These are phyloP conservation scores for Tetragonia tetragonoides DNA, from an alignment of 148 eudicot species.

Conservation along the genomic window DNA sequence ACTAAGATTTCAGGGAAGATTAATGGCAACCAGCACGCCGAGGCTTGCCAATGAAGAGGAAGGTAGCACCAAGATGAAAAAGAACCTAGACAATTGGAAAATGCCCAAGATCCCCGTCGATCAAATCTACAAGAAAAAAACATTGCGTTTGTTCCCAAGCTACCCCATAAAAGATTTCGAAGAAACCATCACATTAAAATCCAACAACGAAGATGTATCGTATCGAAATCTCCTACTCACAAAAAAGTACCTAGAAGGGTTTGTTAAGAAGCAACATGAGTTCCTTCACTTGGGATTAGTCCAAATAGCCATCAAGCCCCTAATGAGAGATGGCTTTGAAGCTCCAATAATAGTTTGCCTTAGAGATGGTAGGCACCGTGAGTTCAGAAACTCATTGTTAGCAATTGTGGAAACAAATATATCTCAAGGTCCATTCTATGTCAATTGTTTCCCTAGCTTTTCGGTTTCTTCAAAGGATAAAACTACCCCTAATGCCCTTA, in stretches of 20 bases:
- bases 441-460: constrained; percentile 23
- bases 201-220: not conserved
- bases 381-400: constrained; percentile 17
- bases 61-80: not conserved
- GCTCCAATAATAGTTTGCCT: constrained; percentile 17
- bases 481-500: not conserved
- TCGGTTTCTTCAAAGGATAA: not conserved
- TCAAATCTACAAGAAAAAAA: constrained; percentile 15
- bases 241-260: not conserved
- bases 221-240: not conserved
- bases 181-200: constrained; percentile 2
- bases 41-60: not conserved
- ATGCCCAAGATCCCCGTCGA: constrained; percentile 21
- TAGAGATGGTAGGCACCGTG: constrained; percentile 11
- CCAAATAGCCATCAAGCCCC: constrained; percentile 17
- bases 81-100: constrained; percentile 15
- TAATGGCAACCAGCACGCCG: constrained; percentile 4
- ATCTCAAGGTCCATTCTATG: constrained; percentile 19
- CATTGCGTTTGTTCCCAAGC: constrained; percentile 9
- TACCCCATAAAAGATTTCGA: constrained; percentile 11
- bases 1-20: not conserved
- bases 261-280: constrained; percentile 14
- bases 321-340: constrained; percentile 12
- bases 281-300: constrained; percentile 26
- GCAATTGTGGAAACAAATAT: constrained; percentile 19